Evolutionary conservation across 225 moss, liverwort and hornwort genomes (phyloP).

Genomic region (Thuidium tamariscinum): DNA sequence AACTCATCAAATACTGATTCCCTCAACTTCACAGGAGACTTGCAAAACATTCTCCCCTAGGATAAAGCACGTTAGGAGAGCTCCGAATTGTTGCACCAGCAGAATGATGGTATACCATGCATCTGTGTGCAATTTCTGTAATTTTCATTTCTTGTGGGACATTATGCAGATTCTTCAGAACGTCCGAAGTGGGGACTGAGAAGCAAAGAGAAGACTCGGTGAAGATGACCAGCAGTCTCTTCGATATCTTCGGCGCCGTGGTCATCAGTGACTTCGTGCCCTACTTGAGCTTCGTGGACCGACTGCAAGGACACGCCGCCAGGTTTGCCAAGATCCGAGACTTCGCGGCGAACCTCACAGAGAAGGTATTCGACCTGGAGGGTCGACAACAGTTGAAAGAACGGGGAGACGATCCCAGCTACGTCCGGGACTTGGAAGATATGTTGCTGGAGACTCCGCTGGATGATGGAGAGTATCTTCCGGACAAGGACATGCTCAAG

Average conservation of each 20-base stretch:
- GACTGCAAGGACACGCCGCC: neutral
- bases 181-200: neutral
- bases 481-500: neutral
- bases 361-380: neutral
- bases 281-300: neutral
- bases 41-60: neutral
- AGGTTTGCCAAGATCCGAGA: neutral
- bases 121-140: neutral
- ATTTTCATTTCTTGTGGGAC: neutral
- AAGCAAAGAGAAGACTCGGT: neutral
- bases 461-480: neutral
- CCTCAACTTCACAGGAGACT: neutral
- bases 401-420: neutral
- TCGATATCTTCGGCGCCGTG: neutral
- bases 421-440: neutral
- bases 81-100: neutral
- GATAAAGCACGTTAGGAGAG: too few relatives aligned
- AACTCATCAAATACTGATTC: neutral
- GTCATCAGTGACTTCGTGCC: conserved; percentile 14
- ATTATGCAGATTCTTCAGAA: neutral
- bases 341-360: neutral
- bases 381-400: neutral
- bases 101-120: too few relatives aligned
- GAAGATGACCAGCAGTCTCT: neutral
- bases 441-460: neutral